Base-by-base conservation (phyloP, 1,284 basidiomycete genomes). In the Ceratobasidium sp. region DNA sequence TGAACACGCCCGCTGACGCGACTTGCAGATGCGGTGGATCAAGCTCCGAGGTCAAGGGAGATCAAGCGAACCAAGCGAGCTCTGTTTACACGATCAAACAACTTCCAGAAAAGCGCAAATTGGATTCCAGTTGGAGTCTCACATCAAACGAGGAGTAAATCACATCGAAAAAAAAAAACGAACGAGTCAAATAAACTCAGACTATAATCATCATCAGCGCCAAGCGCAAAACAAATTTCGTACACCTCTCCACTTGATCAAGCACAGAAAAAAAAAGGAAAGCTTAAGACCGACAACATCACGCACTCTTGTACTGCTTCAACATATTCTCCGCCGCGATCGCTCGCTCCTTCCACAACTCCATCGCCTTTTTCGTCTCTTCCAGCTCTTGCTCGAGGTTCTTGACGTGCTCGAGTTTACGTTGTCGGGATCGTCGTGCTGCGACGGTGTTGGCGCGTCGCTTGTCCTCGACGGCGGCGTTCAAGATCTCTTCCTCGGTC, bases 371-470 rank as follows among this genome's bases (percentile, higher is more conserved):
- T 80, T 85, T 85, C 81, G 74, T 40, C 52, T 80, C 83, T 57
- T 88, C 88, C 43, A 90, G 81, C 49, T 81, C 82, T 11, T 85
- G 82, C 86, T 93, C 90, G 70, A 95, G 83, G 80, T 87, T 85
- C 77, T 88, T 86, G 81, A 92, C 88, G 79, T 93, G 88, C 85
- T 92, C 89, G 34, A 93, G 84, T 87, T 95, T 95, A 56, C 94
- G 87, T 87, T 90, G 90, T 7, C 93, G 86, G 79, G 89, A 90
- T 74, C 91, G 88, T 8, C 93, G 87, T 52, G 93, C 93, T 0
- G 93, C 94, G 15, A 95, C 83, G 0, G 93, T 95, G 83, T 95
- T 95, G 82, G 92, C 90, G 2, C 91, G 87, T 57, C 93, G 88
- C 87, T 95, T 95, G 32, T 86, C 86, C 83, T 91, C 92, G 80